These are phyloP conservation scores for Penicillium vulpinum DNA, from an alignment of 2,329 filamentous ascomycete genomes.

Conservation along the genomic window DNA sequence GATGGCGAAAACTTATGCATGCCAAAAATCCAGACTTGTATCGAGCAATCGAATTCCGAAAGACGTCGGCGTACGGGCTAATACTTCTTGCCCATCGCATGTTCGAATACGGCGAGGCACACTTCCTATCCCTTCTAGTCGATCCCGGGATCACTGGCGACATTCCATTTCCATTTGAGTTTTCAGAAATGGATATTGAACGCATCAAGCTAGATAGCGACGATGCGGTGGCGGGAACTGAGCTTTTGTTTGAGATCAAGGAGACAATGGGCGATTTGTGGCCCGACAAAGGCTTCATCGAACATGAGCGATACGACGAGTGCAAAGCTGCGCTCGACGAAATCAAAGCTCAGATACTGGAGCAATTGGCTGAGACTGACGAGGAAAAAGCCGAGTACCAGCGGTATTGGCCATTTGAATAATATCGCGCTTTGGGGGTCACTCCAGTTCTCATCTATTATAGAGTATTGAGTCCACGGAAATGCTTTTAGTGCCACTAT, in stretches of 20 bases:
- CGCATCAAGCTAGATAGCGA: slow-evolving; percentile 30
- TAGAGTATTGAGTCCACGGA: too few relatives aligned
- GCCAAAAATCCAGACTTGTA: slow-evolving; percentile 30
- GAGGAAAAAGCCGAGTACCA: slow-evolving; percentile 29
- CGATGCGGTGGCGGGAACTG: slow-evolving; percentile 26
- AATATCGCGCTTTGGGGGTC: slow-evolving; percentile 15
- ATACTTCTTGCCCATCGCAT: slow-evolving; percentile 33
- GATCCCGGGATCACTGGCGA: slow-evolving; percentile 24
- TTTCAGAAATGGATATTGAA: slow-evolving; percentile 26
- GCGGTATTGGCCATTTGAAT: slow-evolving; percentile 33
- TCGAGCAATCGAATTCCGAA: slow-evolving; percentile 24
- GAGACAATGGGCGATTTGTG: slow-evolving; percentile 30
- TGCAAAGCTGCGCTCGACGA: slow-evolving; percentile 28
- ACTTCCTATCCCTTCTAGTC: slow-evolving; percentile 32
- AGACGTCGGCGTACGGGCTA: slow-evolving; percentile 27
- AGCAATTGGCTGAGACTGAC: slow-evolving; percentile 29
- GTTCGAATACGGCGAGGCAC: slow-evolving; percentile 35
- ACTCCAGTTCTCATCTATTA: neutral
- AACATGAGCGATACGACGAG: slow-evolving; percentile 29
- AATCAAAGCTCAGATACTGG: slow-evolving; percentile 27
- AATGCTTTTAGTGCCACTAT: too few relatives aligned
- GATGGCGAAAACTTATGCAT: slow-evolving; percentile 31
- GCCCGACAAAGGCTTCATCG: slow-evolving; percentile 33
- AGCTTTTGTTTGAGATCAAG: slow-evolving; percentile 26
- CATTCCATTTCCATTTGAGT: slow-evolving; percentile 26